phyloP scores from a whole-genome alignment of 2,329 filamentous ascomycete genomes.

The Stachybotrys chartarum region DNA sequence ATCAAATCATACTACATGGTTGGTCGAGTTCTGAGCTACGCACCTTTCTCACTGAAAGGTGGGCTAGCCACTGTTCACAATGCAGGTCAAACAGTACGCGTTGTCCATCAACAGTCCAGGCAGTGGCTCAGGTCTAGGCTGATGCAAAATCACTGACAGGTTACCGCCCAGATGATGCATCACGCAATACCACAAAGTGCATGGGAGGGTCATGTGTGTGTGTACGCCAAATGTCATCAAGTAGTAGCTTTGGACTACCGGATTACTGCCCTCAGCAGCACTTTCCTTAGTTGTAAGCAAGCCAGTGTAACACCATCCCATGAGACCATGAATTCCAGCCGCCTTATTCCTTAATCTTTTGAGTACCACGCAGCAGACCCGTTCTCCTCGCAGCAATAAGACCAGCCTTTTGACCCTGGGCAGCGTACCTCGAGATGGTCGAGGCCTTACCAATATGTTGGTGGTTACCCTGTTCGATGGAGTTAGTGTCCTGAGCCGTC shows the following conservation, averaged over 20 bases:
- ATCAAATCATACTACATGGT: too few species aligned
- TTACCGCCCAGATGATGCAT: not conserved
- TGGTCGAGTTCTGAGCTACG: too few species aligned
- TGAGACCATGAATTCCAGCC: constrained; percentile 45
- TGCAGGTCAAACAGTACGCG: too few species aligned
- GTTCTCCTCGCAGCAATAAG: constrained; percentile 99
- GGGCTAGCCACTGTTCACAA: too few species aligned
- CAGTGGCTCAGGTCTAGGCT: too few species aligned
- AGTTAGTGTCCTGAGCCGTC: constrained; percentile 29
- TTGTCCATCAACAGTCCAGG: too few species aligned
- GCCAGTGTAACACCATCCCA: constrained; percentile 59
- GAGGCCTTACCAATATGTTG: constrained; percentile 99
- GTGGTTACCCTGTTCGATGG: constrained; percentile 75
- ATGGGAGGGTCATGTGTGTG: constrained; percentile 18
- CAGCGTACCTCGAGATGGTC: constrained; percentile 96
- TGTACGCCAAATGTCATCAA: constrained; percentile 39
- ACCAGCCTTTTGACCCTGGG: constrained; percentile 99
- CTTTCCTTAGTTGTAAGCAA: constrained; percentile 53
- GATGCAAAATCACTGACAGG: too few species aligned
- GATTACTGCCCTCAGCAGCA: constrained; percentile 39
- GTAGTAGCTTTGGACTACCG: constrained; percentile 39
- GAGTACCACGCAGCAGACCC: constrained; percentile 99
- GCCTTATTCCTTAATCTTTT: constrained; percentile 96
- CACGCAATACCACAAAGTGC: constrained; percentile 1
- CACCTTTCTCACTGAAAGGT: too few species aligned